Conservation (phyloP, 306 rosid genomes). For the Echinosophora koreensis region DNA sequence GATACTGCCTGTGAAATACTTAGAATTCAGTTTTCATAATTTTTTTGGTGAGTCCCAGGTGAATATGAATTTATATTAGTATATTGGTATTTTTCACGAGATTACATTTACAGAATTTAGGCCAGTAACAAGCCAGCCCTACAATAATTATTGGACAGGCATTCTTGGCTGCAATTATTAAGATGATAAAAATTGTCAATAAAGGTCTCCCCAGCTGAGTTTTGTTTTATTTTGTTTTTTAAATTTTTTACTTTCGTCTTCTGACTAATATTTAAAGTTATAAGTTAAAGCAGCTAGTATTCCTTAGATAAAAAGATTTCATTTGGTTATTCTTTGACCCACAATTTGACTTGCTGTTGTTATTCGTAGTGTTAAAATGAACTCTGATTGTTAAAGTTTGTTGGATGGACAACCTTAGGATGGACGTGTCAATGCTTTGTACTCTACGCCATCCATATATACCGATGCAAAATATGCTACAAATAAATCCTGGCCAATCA, state of each 20-base stretch:
- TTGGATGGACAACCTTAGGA: constrained; percentile 63
- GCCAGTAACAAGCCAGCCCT: constrained; percentile 6
- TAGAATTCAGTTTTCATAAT: constrained; percentile 30
- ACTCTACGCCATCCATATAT: constrained; percentile 91
- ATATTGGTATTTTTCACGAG: constrained; percentile 10
- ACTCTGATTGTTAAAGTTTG: constrained; percentile 35
- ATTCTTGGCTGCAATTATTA: constrained; percentile 11
- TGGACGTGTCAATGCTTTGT: constrained; percentile 90
- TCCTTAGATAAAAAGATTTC: constrained; percentile 2
- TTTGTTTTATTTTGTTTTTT: not conserved
- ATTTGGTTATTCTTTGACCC: constrained; percentile 21
- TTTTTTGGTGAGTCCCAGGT: not conserved
- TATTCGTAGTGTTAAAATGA: constrained; percentile 34
- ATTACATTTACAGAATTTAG: not conserved
- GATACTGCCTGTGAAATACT: constrained; percentile 13
- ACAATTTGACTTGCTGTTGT: constrained; percentile 22
- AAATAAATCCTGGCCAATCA: constrained; percentile 79
- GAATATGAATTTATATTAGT: not conserved
- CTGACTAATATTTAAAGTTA: not conserved
- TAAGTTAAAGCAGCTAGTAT: constrained; percentile 4
- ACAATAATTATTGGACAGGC: not conserved
- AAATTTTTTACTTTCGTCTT: not conserved
- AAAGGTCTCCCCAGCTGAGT: not conserved
- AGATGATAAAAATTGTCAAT: constrained; percentile 18
- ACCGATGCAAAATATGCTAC: constrained; percentile 86